A percentile compares a stretch with the other conserved stretches of the same genome.
Evolutionary conservation across 176 grass and related monocot species (phyloP).

Genomic region (Areca catechu): DNA sequence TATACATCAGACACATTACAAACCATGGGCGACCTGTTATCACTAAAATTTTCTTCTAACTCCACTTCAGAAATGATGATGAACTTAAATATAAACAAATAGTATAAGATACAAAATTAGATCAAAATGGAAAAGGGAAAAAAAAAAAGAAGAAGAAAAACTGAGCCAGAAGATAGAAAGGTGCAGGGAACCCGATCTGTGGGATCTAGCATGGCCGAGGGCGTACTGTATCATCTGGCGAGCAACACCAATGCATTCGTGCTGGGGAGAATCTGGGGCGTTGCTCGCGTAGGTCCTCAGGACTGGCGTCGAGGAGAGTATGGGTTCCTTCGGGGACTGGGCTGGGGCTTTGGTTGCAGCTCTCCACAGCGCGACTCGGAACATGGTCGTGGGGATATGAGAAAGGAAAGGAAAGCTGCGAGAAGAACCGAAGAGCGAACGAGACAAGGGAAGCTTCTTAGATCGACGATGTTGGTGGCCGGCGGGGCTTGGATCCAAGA

Average conservation of each 20-base stretch:
- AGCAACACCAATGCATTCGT: too few species aligned
- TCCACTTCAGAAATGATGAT: constrained; percentile 8
- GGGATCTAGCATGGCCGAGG: constrained; percentile 35
- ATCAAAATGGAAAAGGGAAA: too few species aligned
- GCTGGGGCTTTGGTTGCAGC: constrained; percentile 8
- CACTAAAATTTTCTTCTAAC: too few species aligned
- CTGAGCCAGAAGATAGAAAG: background rate
- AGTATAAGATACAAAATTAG: background rate
- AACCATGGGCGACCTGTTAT: too few species aligned
- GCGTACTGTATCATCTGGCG: constrained; percentile 66
- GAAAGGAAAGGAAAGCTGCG: too few species aligned
- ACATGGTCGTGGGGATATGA: too few species aligned
- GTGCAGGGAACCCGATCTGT: constrained; percentile 37
- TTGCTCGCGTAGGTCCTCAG: constrained; percentile 11
- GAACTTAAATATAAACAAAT: background rate
- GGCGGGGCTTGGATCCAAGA: too few species aligned
- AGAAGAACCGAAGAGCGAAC: too few species aligned
- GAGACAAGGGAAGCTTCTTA: too few species aligned
- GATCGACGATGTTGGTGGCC: too few species aligned
- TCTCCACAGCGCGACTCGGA: background rate
- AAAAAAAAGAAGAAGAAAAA: too few species aligned
- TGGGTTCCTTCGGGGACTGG: background rate
- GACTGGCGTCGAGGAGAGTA: constrained; percentile 2
- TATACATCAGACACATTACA: background rate
- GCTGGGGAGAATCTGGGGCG: too few species aligned